Percentiles rank a stretch among this genome's conserved stretches.
These are phyloP conservation scores for Ciborinia camelliae DNA, from an alignment of 2,329 filamentous ascomycete species.

Conservation along the genomic window DNA sequence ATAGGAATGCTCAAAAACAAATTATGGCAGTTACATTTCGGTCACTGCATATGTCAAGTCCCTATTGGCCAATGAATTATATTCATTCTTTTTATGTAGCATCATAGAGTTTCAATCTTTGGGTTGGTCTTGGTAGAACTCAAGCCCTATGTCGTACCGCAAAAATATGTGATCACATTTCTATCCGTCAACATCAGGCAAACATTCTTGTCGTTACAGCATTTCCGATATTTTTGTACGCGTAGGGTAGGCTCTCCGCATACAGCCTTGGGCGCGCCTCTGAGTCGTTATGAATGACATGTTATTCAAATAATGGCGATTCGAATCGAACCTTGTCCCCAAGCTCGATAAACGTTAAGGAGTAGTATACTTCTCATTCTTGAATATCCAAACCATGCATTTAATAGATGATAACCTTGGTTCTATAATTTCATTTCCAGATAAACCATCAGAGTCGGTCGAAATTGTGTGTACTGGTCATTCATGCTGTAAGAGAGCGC, in stretches of 20 bases:
- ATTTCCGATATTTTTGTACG: not conserved
- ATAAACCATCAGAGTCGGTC: not conserved
- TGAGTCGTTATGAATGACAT: not conserved
- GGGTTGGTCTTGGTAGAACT: not conserved
- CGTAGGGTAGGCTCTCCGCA: not conserved
- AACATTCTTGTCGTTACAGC: not conserved
- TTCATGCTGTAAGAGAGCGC: not conserved
- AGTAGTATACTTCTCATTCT: not conserved
- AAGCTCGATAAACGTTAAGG: not conserved
- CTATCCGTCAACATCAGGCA: not conserved
- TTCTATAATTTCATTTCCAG: not conserved
- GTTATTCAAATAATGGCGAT: not conserved
- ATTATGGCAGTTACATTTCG: too few species aligned
- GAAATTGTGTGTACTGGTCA: not conserved
- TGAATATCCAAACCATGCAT: not conserved
- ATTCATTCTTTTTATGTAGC: not conserved
- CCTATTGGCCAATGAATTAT: rapidly evolving
- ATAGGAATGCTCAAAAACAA: not conserved
- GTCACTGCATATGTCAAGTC: not conserved
- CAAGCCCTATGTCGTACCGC: too few species aligned
- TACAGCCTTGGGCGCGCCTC: too few species aligned
- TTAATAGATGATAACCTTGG: not conserved
- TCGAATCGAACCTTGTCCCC: rapidly evolving
- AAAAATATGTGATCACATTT: not conserved
- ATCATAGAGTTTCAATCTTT: not conserved